Evolutionary conservation across 2,329 filamentous ascomycete genomes (phyloP).

Genomic region (Ophiosphaerella herpotricha): DNA sequence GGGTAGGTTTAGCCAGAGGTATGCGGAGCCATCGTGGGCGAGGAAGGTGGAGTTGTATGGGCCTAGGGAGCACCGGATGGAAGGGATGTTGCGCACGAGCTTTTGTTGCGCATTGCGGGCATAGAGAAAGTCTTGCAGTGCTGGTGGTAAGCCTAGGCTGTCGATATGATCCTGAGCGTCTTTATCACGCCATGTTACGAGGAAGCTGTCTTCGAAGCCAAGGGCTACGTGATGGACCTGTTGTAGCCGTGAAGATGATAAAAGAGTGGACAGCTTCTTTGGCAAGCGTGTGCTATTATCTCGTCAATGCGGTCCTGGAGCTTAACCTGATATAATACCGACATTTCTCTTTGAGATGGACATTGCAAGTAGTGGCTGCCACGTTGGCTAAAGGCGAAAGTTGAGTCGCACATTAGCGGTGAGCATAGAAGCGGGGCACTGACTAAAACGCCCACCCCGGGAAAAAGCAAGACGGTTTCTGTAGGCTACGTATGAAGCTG

Average conservation of each 20-base stretch:
- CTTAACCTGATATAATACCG: constrained; percentile 5
- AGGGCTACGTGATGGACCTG: constrained; percentile 38
- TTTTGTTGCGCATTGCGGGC: constrained; percentile 15
- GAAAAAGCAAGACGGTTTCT: constrained; percentile 3
- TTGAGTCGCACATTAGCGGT: constrained; percentile 37
- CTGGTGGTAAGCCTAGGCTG: constrained; percentile 27
- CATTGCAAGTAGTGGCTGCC: constrained; percentile 42
- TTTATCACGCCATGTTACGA: constrained; percentile 39
- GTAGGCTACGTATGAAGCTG: constrained; percentile 1
- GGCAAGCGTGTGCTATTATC: constrained; percentile 31
- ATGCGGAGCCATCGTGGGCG: constrained; percentile 31
- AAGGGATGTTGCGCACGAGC: constrained; percentile 26
- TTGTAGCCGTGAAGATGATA: constrained; percentile 29
- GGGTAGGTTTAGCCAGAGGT: constrained; percentile 42
- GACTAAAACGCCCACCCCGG: constrained; percentile 4
- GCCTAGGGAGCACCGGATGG: constrained; percentile 36
- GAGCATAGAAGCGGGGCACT: constrained; percentile 3
- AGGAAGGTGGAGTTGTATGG: constrained; percentile 42
- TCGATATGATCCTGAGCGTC: constrained; percentile 32
- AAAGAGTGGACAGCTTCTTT: constrained; percentile 27
- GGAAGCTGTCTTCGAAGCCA: constrained; percentile 40
- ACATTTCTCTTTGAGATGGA: constrained; percentile 34
- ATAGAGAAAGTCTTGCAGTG: constrained; percentile 33
- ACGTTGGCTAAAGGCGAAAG: constrained; percentile 42
- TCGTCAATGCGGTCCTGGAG: neutral